Evolutionary conservation across 2,329 filamentous ascomycete species (phyloP), one percentile per base, ranked within the genome.

Genomic region (Ophiostoma pallidulum): DNA sequence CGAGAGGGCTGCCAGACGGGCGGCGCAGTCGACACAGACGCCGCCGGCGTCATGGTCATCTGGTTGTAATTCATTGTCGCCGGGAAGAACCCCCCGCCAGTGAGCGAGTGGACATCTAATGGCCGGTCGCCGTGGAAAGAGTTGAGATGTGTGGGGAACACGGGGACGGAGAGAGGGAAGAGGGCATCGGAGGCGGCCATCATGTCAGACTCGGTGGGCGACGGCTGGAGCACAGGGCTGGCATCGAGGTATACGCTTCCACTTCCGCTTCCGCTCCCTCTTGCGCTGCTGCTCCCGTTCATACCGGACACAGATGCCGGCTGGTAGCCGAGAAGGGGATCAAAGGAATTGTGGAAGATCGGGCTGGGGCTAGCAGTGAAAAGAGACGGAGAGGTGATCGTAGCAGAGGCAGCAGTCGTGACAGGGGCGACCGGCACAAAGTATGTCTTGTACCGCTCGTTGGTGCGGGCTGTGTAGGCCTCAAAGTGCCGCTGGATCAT

Each of bases 391-490:
- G 68, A 65, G 47, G 59, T 59, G 36, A 64, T 31, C 16, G 44
- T 56, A 32, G 66, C 45, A 41, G 45, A 13, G 16, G 48, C 19
- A 9, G 37, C 26, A 10, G 28, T 13, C 4, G 46, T 14, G 3
- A 37, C 13, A 3, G 51, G 16, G 8, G 44, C 47, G 22, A 47
- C 29, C 0, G 44, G 36, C 3, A 78, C 71, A 43, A 71, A 64
- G 59, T 80, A 81, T 60, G 79, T 80, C 63, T 78, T 81, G 66
- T 75, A 77, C 22, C 68, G 67, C 57, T 80, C 70, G 19, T 77
- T 76, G 2, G 77, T 80, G 49, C 66, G 58, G 44, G 70, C 67
- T 36, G 68, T 37, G 29, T 56, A 52, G 3, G 52, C 40, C 37
- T 53, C 52, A 43, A 56, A 56, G 31, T 56, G 52, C 24, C 43